Percentiles rank a stretch among this genome's conserved stretches.
These are phyloP conservation scores for Tirmania nivea DNA, from an alignment of 495 filamentous ascomycete species.

Conservation along the genomic window DNA sequence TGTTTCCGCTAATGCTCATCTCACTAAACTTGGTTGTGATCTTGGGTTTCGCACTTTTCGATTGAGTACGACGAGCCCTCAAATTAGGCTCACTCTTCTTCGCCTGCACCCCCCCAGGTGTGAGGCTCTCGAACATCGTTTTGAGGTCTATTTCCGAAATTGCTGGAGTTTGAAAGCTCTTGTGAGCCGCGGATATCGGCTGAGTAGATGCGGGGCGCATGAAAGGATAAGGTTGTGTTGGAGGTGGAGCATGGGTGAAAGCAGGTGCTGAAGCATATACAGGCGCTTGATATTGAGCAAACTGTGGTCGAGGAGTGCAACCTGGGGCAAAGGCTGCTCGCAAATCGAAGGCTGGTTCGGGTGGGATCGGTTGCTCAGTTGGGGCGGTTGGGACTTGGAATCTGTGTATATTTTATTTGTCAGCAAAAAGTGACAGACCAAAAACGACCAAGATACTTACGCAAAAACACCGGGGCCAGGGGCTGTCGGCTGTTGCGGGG, in stretches of 20 bases:
- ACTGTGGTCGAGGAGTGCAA: too few relatives aligned
- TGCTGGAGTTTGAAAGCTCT: neutral
- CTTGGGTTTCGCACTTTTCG: neutral
- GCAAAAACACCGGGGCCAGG: too few relatives aligned
- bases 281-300: too few relatives aligned
- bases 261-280: too few relatives aligned
- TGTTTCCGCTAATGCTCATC: neutral
- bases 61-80: neutral
- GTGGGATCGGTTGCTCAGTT: too few relatives aligned
- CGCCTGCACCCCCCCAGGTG: neutral
- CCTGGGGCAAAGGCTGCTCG: too few relatives aligned
- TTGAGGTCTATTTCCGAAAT: neutral
- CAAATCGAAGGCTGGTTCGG: too few relatives aligned
- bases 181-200: neutral
- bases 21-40: neutral
- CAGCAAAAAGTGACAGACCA: too few relatives aligned
- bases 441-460: too few relatives aligned
- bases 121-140: neutral
- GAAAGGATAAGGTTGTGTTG: neutral
- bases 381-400: too few relatives aligned
- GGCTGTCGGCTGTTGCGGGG: too few relatives aligned
- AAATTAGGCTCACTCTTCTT: neutral
- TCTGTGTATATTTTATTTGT: too few relatives aligned
- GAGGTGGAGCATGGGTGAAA: neutral
- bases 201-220: neutral